Base-by-base conservation (phyloP, 169 alveolate genomes). In the Miamiensis avidus region DNA sequence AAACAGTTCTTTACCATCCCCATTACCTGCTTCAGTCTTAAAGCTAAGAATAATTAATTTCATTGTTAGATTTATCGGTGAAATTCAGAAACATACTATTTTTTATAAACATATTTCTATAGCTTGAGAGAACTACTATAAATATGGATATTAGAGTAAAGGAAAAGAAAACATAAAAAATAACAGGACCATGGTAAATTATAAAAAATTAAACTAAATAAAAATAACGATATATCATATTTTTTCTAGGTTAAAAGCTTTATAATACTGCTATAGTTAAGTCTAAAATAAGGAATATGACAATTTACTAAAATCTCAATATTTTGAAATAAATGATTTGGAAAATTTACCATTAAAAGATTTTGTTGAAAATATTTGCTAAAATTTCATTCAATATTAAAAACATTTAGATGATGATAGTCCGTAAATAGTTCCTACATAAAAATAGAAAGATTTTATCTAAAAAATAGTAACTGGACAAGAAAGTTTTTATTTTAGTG, bases 401-500 rank as follows among this genome's bases (percentile, higher is more conserved):
- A 4, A 49, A 73, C 76, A 29, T 73, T 26, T 26, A 1, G 76
- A n/a, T 6, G 76, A 73, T 6, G 76, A 29, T 15, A 73, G 20
- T n/a, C 33, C 76, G 6, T 6, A 26, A 26, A 73, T 73, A 6
- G 31, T 73, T 73, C 76, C 76, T 73, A 73, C 76, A n/a, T 28
- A 73, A 73, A 73, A 73, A 73, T 73, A 73, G 26, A 73, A 73
- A 73, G 28, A 73, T 26, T n/a, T 73, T 28, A 73, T 73, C 6
- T 1, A 73, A 73, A 29, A 73, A n/a, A 73, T 73, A 15, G 26
- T 73, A 1, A 73, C 1, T 15, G 31, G 76, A 6, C 20, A 73
- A 73, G 76, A 73, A 73, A 73, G 76, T 73, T 73, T 73, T 26
- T 73, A n/a, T 28, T 73, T 73, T 73, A 73, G 76, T 26, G 76